phyloP scores from a whole-genome alignment of 108 stramenopile genomes.

The Aureococcus anophagefferens region DNA sequence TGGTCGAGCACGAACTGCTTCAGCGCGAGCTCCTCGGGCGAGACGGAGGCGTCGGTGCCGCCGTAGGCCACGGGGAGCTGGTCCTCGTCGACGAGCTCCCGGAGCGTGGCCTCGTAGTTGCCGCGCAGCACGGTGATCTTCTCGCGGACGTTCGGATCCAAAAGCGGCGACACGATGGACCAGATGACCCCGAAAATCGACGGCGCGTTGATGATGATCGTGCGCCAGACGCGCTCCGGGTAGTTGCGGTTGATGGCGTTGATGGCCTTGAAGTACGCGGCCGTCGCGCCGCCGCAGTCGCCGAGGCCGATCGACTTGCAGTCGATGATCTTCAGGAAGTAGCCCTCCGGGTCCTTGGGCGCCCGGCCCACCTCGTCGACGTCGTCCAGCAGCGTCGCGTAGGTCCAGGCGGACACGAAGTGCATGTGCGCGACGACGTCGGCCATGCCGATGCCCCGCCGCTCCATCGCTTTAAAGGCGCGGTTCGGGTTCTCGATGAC shows the following conservation, averaged over 20 bases:
- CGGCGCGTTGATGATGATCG: not conserved
- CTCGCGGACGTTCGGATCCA: not conserved
- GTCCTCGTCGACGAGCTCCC: not conserved
- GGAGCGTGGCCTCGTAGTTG: not conserved
- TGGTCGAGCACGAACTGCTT: too few species aligned
- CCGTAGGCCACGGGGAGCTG: not conserved
- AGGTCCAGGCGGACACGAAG: not conserved
- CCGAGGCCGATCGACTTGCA: not conserved
- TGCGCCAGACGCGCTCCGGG: not conserved
- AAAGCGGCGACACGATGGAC: not conserved
- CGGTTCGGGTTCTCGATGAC: not conserved
- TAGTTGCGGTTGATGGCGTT: not conserved
- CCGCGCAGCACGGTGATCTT: not conserved
- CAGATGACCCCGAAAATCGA: not conserved
- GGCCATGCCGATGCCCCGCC: not conserved
- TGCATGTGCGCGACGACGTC: not conserved
- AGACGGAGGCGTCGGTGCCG: not conserved
- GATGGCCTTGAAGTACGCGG: not conserved
- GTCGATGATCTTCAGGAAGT: not conserved
- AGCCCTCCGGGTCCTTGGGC: not conserved
- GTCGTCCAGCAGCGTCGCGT: not conserved
- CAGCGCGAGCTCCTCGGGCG: too few species aligned
- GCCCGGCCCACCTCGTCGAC: not conserved
- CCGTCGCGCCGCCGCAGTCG: not conserved
- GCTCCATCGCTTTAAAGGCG: not conserved